These are phyloP conservation scores for Priceomyces carsonii DNA, from an alignment of 805 yeast species.

Conservation along the genomic window DNA sequence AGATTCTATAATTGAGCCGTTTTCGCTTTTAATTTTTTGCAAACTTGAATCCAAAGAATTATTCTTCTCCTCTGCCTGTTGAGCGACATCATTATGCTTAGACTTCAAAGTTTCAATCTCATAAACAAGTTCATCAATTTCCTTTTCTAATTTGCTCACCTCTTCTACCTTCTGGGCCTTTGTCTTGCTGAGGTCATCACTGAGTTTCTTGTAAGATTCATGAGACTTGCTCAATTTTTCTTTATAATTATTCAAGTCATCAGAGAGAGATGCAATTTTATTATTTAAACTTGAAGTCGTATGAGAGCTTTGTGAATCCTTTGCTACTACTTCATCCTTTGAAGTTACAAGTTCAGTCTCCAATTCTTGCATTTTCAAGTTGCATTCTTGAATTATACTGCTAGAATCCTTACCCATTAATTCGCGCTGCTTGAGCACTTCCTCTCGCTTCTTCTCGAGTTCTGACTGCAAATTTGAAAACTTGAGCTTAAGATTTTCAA, in stretches of 20 bases:
- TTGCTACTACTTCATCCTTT: not conserved
- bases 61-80: no score
- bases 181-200: not conserved
- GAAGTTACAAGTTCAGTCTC: not conserved
- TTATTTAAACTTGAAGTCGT: no score
- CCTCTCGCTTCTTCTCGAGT: no score
- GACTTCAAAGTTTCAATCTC: not conserved
- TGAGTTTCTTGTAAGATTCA: no score
- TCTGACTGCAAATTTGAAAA: no score
- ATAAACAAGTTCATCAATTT: not conserved
- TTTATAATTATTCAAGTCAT: no score
- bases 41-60: no score
- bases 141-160: not conserved
- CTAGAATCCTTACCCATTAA: not conserved
- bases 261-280: not conserved
- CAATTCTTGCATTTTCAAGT: conserved; percentile 1
- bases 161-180: not conserved
- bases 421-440: no score
- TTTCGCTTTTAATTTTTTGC: no score
- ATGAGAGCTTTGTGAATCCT: not conserved
- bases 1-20: no score
- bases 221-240: no score
- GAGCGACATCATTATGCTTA: conserved; percentile 1
- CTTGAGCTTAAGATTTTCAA: no score
- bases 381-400: not conserved